These are phyloP conservation scores for Hygrophorus pudorinus DNA, from an alignment of 768 basidiomycete genomes.

Conservation along the genomic window DNA sequence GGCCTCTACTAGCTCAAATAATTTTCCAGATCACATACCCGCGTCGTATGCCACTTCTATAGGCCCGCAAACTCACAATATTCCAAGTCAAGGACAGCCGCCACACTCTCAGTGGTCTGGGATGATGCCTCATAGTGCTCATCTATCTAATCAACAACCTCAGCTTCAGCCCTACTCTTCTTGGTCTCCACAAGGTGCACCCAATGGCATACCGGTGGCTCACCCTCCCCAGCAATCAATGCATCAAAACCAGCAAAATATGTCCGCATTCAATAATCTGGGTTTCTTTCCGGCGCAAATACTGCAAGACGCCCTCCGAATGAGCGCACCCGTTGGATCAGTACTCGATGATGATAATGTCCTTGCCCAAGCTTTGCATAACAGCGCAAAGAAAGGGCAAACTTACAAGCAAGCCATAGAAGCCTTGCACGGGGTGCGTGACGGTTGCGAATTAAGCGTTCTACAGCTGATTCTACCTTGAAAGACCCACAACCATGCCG, in stretches of 20 bases:
- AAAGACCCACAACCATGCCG: constrained; percentile 40
- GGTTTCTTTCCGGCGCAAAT: constrained; percentile 36
- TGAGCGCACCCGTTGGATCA: constrained; percentile 42
- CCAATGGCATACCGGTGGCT: constrained; percentile 2
- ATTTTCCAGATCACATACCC: background rate
- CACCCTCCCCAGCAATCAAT: constrained; percentile 1
- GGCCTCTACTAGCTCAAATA: background rate
- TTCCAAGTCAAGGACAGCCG: background rate
- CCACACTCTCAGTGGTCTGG: constrained; percentile 2
- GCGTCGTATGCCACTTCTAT: no score
- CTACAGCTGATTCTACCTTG: constrained; percentile 6
- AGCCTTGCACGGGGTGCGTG: constrained; percentile 8
- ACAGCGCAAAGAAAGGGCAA: constrained; percentile 5
- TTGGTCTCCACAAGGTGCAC: constrained; percentile 1
- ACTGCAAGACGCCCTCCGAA: constrained; percentile 43
- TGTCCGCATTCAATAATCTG: constrained; percentile 13
- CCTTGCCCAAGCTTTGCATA: constrained; percentile 37
- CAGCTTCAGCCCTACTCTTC: constrained; percentile 4
- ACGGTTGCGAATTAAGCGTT: background rate
- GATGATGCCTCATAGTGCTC: constrained; percentile 1
- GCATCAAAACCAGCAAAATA: constrained; percentile 3
- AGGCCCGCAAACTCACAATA: background rate
- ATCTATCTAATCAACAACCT: background rate
- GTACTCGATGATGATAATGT: constrained; percentile 42
- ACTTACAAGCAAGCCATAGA: constrained; percentile 10